Evolutionary conservation across 495 filamentous ascomycete species (phyloP).

Genomic region (Evernia prunastri): DNA sequence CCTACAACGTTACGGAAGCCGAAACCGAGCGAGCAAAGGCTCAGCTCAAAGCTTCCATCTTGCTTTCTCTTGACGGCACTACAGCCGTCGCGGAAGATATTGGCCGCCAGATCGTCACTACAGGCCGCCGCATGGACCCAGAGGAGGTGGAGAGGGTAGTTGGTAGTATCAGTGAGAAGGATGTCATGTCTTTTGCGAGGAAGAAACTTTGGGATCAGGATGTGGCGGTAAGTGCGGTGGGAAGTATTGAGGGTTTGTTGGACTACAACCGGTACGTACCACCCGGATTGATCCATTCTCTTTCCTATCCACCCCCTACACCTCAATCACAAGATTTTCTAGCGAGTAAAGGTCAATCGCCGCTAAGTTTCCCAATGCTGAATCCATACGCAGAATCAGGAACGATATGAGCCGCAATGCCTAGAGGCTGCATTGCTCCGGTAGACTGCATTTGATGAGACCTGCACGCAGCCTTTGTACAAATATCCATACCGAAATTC

Average conservation of each 20-base stretch:
- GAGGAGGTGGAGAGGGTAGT: conserved; percentile 92
- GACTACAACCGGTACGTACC: conserved; percentile 59
- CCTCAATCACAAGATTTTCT: background rate
- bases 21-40: conserved; percentile 98
- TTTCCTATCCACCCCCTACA: background rate
- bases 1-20: conserved; percentile 73
- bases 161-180: conserved; percentile 83
- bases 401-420: conserved; percentile 84
- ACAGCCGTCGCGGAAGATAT: conserved; percentile 97
- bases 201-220: conserved; percentile 95
- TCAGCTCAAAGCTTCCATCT: conserved; percentile 96
- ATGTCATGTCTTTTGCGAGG: conserved; percentile 90
- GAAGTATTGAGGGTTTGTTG: conserved; percentile 79
- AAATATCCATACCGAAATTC: background rate
- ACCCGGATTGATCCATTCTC: background rate
- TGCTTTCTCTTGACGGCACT: conserved; percentile 94
- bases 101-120: conserved; percentile 95
- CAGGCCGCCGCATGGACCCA: conserved; percentile 80
- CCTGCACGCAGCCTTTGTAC: conserved; percentile 1
- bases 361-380: background rate
- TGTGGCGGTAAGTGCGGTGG: conserved; percentile 84
- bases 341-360: background rate
- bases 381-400: conserved; percentile 50
- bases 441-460: background rate
- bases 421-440: conserved; percentile 24